Evolutionary conservation across 495 filamentous ascomycete genomes (phyloP), one percentile per base, ranked within the genome.

Genomic region (Hypoxylon cercidicola): DNA sequence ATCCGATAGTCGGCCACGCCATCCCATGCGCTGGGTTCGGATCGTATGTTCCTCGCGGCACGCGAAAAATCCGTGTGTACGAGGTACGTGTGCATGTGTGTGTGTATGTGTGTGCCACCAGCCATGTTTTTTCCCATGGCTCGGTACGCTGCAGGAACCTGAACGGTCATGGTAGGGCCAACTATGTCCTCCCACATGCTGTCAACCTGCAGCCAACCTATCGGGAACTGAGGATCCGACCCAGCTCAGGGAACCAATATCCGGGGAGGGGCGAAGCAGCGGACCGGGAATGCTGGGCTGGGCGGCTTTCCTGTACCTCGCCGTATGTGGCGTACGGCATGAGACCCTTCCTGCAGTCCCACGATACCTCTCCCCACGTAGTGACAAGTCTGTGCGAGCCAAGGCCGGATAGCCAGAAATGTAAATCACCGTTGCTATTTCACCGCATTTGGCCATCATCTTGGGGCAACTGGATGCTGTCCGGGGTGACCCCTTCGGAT

Each of bases 91-190:
- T 28, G 25, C 25, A 28, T 28, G 25, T n/a, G n/a, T n/a, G n/a
- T n/a, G 32, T 16, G 13, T 23, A 30, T 49, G 43, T 44, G 48
- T 65, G 49, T 55, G 44, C 41, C 49, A 9, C 49, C 48, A 64
- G 53, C 61, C 47, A 57, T 40, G 39, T 13, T 52, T 37, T 52
- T 44, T 53, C 11, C 30, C n/a, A 34, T 3, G 44, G 35, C 37
- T 39, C 59, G 54, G 64, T 32, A 55, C 11, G 53, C 56, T 59
- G 58, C 64, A 68, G 41, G 43, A 57, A 59, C 62, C 40, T 55
- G 35, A 60, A 39, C 34, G 55, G 53, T 30, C 1, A 39, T 9
- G 3, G 9, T 39, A 39, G 41, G 32, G 7, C 46, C 37, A 46
- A 45, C 41, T 16, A 56, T 49, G 41, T 44, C 23, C 47, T 32